Conservation (phyloP, 78 protist genomes). For the Ministeria vibrans region DNA sequence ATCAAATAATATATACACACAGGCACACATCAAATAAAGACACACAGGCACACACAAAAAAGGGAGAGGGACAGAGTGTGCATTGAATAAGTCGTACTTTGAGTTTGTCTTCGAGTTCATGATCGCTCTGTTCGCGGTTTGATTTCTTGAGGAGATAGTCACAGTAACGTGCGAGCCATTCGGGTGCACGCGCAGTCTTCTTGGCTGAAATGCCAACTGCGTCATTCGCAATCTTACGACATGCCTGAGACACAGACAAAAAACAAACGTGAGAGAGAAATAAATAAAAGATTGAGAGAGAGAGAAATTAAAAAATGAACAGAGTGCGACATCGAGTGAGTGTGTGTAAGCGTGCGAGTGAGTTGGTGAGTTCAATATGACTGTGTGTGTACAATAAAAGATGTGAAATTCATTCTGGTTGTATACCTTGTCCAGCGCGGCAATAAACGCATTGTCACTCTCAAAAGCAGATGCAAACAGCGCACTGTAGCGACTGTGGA, state of each 20-base stretch:
- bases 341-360: too few relatives aligned
- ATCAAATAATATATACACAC: not conserved
- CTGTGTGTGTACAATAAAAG: too few relatives aligned
- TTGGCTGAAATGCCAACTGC: conserved; percentile 31
- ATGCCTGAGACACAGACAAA: too few relatives aligned
- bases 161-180: conserved; percentile 67
- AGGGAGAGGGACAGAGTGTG: too few relatives aligned
- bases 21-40: not conserved
- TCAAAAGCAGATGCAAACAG: conserved; percentile 48
- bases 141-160: conserved; percentile 56
- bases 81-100: too few relatives aligned
- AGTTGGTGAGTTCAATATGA: too few relatives aligned
- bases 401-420: too few relatives aligned
- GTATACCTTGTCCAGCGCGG: conserved; percentile 64
- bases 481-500: conserved; percentile 37
- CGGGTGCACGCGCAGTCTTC: conserved; percentile 35
- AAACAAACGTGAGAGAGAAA: too few relatives aligned
- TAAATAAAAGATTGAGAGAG: too few relatives aligned
- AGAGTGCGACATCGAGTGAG: too few relatives aligned
- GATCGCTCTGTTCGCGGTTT: conserved; percentile 35
- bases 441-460: conserved; percentile 49
- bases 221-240: conserved; percentile 51
- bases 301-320: too few relatives aligned
- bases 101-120: conserved; percentile 58
- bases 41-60: too few relatives aligned